phyloP scores from a whole-genome alignment of 352 stramenopile species.

The Elongisporangium prolatum region DNA sequence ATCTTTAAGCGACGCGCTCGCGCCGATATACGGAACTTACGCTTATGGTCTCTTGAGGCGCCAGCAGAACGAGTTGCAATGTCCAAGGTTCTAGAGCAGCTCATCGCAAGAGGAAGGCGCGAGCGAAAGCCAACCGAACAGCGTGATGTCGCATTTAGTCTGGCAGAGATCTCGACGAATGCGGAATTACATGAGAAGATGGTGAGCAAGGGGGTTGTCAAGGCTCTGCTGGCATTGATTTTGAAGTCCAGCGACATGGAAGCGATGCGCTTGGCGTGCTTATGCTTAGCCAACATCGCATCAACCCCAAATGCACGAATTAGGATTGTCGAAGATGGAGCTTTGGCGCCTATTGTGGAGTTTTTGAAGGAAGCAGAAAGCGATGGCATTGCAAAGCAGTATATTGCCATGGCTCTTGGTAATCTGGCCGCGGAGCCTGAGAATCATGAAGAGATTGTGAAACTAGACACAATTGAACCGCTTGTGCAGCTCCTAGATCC shows the following conservation, averaged over 20 bases:
- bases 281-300: slow-evolving; percentile 95
- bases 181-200: slow-evolving; percentile 91
- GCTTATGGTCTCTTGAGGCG: not conserved
- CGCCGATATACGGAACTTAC: not conserved
- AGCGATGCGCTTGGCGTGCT: slow-evolving; percentile 90
- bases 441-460: slow-evolving; percentile 94
- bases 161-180: slow-evolving; percentile 95
- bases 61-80: slow-evolving; percentile 13
- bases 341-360: slow-evolving; percentile 81
- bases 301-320: slow-evolving; percentile 82
- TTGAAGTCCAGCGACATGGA: slow-evolving; percentile 90
- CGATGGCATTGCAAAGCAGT: slow-evolving; percentile 93
- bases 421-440: slow-evolving; percentile 94
- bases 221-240: slow-evolving; percentile 90
- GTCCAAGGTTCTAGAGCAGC: slow-evolving; percentile 94
- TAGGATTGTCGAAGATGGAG: slow-evolving; percentile 93
- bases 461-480: slow-evolving; percentile 84
- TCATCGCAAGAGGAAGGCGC: slow-evolving; percentile 94
- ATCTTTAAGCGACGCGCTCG: not conserved
- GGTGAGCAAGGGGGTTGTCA: slow-evolving; percentile 93
- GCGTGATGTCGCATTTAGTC: slow-evolving; percentile 94
- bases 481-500: slow-evolving; percentile 91
- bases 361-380: slow-evolving; percentile 87
- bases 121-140: slow-evolving; percentile 93
- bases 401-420: slow-evolving; percentile 93